Base-by-base conservation (phyloP, 805 yeast genomes). In the Sugiyamaella americana region DNA sequence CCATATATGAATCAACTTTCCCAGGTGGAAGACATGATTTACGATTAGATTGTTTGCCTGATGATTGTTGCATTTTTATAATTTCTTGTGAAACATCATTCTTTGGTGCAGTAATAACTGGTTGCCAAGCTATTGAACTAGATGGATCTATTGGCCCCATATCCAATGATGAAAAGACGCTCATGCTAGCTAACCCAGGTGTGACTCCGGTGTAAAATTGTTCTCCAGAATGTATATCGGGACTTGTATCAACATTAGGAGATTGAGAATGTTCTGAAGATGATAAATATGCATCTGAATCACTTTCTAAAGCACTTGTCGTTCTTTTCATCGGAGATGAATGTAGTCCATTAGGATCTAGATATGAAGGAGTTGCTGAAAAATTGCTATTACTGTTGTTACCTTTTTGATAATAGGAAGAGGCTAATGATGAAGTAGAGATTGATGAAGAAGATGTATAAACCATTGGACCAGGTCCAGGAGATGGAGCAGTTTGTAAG, bases 11-110 rank as follows among this genome's bases (percentile, higher is more conserved):
- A 61, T 91, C 98, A 37, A 89, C 77, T 41, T 87, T 84, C 2
- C 97, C 97, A 2, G 93, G 87, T 18, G 96, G 96, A 24, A 89
- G 64, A 6, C 88, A 77, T 1, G 93, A 80, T 47, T 61, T 59
- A 17, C 68, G 58, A 22, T 16, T 78, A 72, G 59, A 37, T 51
- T 55, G 49, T 52, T 60, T 51, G 17, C 47, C 49, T 72, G 70
- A 37, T 45, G 41, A 37, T 42, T 52, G 47, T 51, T 64, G 69
- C 41, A 55, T 53, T 43, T 53, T 57, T 40, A 64, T 60, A 30
- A 64, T 63, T 20, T 59, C 57, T 44, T 64, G 63, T 13, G 60
- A 54, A 13, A 53, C 55, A n/a, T 58, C 59, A 37, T 62, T 56
- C 18, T 51, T 51, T 3, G 68, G 68, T 1, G 59, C 60, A 4